These are phyloP conservation scores for Penicillium steckii DNA, from an alignment of 495 filamentous ascomycete species.

Conservation along the genomic window DNA sequence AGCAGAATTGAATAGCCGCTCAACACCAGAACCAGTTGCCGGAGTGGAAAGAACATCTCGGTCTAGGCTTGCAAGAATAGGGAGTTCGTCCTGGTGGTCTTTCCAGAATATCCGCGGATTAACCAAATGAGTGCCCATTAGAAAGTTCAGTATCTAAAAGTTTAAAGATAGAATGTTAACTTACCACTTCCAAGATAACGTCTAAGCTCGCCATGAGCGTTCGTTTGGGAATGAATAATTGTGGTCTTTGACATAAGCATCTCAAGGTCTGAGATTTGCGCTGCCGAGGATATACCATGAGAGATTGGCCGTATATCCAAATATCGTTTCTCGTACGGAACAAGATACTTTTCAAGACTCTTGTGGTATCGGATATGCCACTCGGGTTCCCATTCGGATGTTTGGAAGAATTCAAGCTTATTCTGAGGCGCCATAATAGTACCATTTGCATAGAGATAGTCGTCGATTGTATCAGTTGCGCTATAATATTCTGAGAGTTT, in stretches of 20 bases:
- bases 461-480: conserved; percentile 2
- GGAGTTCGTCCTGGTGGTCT: neutral
- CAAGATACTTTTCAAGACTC: neutral
- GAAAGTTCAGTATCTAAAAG: too few relatives aligned
- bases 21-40: neutral
- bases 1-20: neutral
- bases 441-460: conserved; percentile 8
- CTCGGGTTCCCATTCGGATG: neutral
- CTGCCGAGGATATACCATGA: too few relatives aligned
- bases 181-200: too few relatives aligned
- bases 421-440: neutral
- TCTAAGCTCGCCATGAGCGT: too few relatives aligned
- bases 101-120: neutral
- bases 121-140: too few relatives aligned
- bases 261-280: too few relatives aligned
- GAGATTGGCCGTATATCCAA: too few relatives aligned
- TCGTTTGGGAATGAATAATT: too few relatives aligned
- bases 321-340: neutral
- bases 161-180: too few relatives aligned
- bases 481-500: conserved; percentile 13
- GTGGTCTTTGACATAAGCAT: too few relatives aligned
- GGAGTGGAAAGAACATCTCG: neutral
- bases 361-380: neutral
- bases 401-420: neutral
- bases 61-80: neutral